phyloP scores from a whole-genome alignment of 108 stramenopile genomes.

The Nannochloropsis granulata region DNA sequence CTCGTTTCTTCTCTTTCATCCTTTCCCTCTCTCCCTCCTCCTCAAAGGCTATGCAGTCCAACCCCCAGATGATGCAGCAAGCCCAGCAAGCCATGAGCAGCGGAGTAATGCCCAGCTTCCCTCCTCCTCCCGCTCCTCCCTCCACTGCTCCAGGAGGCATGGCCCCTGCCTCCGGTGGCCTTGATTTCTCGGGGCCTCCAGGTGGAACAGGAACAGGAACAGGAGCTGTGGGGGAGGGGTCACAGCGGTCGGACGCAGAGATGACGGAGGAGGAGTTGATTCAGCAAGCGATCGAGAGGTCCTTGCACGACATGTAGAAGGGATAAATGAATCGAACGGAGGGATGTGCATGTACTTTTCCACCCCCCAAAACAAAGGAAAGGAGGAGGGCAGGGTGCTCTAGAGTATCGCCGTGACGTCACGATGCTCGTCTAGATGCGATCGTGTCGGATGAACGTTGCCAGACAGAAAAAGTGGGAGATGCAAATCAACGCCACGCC shows the following conservation, averaged over 20 bases:
- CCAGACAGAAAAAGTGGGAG: no score
- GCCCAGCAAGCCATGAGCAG: not conserved
- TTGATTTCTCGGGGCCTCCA: not conserved
- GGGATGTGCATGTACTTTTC: no score
- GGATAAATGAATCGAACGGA: no score
- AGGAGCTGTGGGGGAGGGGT: not conserved
- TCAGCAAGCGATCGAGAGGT: constrained; percentile 68
- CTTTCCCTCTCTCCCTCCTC: not conserved
- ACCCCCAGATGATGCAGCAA: not conserved
- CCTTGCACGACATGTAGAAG: constrained; percentile 46
- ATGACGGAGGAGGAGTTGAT: constrained; percentile 82
- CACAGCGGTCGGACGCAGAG: constrained; percentile 17
- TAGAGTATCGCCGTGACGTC: no score
- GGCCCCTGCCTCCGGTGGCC: not conserved
- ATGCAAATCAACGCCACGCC: no score
- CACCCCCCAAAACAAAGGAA: not conserved
- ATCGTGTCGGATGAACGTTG: no score
- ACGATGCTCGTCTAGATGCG: no score
- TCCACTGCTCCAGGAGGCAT: not conserved
- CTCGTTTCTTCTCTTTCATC: no score
- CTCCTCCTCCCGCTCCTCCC: not conserved
- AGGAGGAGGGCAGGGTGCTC: not conserved
- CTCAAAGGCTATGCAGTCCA: not conserved
- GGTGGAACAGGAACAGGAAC: not conserved
- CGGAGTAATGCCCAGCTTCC: not conserved